Evolutionary conservation across 495 filamentous ascomycete genomes (phyloP), one percentile per base, ranked within the genome.

Genomic region (Xanthoparmelia taractica): DNA sequence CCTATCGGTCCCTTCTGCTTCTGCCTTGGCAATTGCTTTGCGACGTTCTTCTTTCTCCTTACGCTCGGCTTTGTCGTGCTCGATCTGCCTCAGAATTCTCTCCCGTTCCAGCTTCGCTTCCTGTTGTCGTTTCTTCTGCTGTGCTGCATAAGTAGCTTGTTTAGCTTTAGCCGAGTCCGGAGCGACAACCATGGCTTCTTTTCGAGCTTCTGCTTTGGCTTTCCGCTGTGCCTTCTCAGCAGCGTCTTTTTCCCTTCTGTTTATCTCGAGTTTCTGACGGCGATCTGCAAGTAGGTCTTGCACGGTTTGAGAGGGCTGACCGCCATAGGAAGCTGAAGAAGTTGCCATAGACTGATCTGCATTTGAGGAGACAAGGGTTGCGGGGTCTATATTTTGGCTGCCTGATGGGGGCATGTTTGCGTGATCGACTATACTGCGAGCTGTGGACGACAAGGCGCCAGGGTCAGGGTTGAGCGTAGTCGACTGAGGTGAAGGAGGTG

Each of bases 51-150:
- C 82, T 18, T 77, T 74, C 27, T 77, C 77, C 43, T 76, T 78
- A 18, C 89, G 81, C 58, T 84, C 85, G 3, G 74, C 77, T 70
- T 85, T 89, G 72, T 92, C 87, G 66, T 87, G 79, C 57, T 87
- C 85, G 61, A 89, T 84, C 52, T 79, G 79, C 58, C 77, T 79
- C 50, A 87, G 73, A 41, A 89, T 84, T 0, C 86, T 75, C 57
- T 80, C 76, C 25, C 86, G 77, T 67, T 89, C 86, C 54, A 80
- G 80, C 41, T 76, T 72, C 0, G 81, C 84, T 18, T 84, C 82
- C n/a, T 75, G 68, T 64, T 82, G 75, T 47, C 76, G 74, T 59
- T 79, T 79, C 60, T 77, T 76, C 45, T 84, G 71, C 56, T 78
- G 67, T 43, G 78, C 76, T n/a, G 77, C 76, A 64, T 84, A 82